Percentiles rank a stretch among this genome's conserved stretches.
phyloP scores from a whole-genome alignment of 768 basidiomycete genomes.

The Suillus luteus region DNA sequence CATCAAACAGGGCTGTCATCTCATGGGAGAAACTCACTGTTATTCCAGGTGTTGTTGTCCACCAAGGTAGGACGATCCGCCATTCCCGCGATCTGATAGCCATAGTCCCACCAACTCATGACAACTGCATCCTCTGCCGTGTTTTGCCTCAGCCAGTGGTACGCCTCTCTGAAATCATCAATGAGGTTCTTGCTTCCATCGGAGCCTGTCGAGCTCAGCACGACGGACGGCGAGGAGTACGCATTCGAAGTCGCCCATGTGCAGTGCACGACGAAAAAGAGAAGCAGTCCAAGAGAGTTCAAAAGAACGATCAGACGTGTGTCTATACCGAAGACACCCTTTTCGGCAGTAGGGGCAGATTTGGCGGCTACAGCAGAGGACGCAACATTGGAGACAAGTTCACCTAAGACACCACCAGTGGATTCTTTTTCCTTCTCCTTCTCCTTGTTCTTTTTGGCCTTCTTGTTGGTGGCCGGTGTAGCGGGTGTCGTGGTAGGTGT shows the following conservation, averaged over 20 bases:
- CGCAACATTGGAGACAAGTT: conserved; percentile 43
- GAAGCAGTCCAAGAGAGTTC: conserved; percentile 75
- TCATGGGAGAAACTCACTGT: conserved; percentile 65
- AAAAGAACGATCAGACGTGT: conserved; percentile 74
- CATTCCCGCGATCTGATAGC: conserved; percentile 99
- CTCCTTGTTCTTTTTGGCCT: conserved; percentile 58
- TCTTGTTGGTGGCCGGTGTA: conserved; percentile 33
- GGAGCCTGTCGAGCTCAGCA: conserved; percentile 72
- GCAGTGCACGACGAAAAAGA: conserved; percentile 94
- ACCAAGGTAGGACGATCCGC: conserved; percentile 95
- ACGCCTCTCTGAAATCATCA: conserved; percentile 99
- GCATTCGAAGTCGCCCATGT: conserved; percentile 95
- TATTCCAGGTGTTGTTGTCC: conserved; percentile 99
- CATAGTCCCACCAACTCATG: conserved; percentile 99
- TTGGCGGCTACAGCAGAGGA: conserved; percentile 30
- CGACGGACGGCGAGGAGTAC: conserved; percentile 97
- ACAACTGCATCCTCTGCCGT: conserved; percentile 90
- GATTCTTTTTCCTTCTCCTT: conserved; percentile 60
- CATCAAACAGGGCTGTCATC: conserved; percentile 1
- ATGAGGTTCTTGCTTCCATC: conserved; percentile 95
- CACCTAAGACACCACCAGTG: conserved; percentile 38
- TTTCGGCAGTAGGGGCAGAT: conserved; percentile 27
- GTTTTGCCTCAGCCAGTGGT: conserved; percentile 98
- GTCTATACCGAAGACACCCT: conserved; percentile 85
- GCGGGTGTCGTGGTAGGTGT: conserved; percentile 30